These are phyloP conservation scores for Dictyostelium capitatum DNA, from an alignment of 78 protist genomes.

Conservation along the genomic window DNA sequence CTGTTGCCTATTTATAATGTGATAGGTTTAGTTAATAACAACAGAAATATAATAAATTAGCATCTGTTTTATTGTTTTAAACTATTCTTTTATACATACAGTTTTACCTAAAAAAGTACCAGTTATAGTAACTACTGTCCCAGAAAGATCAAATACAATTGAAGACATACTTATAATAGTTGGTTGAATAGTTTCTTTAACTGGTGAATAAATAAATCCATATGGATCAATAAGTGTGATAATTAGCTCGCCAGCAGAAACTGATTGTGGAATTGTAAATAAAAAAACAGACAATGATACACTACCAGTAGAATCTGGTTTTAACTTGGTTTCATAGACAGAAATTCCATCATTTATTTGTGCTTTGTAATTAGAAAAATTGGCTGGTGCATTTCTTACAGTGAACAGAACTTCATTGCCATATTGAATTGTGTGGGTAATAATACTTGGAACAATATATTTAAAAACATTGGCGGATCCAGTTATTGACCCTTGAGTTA, in stretches of 20 bases:
- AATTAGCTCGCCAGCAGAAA: background rate
- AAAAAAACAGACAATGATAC: background rate
- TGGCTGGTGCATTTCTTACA: no score
- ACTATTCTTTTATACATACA: no score
- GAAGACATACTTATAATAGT: background rate
- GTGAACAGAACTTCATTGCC: background rate
- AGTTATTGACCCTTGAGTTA: no score
- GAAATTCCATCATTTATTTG: background rate
- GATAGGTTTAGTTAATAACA: no score
- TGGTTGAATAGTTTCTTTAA: background rate
- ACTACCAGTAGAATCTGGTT: no score
- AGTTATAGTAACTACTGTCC: background rate
- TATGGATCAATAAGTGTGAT: background rate
- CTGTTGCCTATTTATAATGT: no score
- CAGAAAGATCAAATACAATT: background rate
- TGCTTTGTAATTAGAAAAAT: background rate
- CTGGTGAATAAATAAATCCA: background rate
- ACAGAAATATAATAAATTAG: no score
- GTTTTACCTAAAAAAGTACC: background rate
- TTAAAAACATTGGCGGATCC: no score
- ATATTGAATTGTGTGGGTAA: no score
- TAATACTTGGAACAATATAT: background rate
- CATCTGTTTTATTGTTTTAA: no score
- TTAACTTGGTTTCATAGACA: no score
- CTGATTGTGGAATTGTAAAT: background rate